These are phyloP conservation scores for Vigna mungo DNA, from an alignment of 306 rosid genomes.

Conservation along the genomic window DNA sequence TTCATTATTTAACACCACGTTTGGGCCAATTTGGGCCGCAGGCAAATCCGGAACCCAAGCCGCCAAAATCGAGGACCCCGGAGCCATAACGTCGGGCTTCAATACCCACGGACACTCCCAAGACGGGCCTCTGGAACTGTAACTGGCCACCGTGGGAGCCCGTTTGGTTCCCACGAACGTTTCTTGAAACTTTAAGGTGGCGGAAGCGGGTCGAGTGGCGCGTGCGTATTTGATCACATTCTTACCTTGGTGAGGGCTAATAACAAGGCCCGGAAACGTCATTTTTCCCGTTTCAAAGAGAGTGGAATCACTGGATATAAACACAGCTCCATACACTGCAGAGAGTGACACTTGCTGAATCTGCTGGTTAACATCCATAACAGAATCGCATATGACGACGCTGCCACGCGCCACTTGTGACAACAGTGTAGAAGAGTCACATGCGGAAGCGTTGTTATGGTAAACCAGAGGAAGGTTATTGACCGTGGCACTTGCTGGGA, in stretches of 20 bases:
- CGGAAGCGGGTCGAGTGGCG: background rate
- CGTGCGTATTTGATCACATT: background rate
- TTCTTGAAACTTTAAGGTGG: background rate
- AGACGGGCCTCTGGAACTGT: conserved; percentile 20
- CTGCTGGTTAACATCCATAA: background rate
- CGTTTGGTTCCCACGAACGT: background rate
- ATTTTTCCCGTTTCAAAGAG: background rate
- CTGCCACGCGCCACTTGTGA: background rate
- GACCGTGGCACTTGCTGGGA: background rate
- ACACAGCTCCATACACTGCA: background rate
- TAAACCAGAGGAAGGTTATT: background rate
- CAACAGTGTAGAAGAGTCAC: background rate
- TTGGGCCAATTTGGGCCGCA: conserved; percentile 9
- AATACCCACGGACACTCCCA: conserved; percentile 10
- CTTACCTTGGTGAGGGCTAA: background rate
- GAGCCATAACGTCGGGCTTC: conserved; percentile 1
- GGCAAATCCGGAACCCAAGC: conserved; percentile 4
- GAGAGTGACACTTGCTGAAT: background rate
- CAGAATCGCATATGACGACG: background rate
- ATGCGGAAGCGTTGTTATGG: background rate
- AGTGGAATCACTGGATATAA: background rate
- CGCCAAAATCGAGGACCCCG: background rate
- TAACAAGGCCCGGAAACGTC: background rate
- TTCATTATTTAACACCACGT: background rate
- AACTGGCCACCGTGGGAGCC: background rate